Conservation (phyloP, 345 rosid genomes). For the Alliaria petiolata region DNA sequence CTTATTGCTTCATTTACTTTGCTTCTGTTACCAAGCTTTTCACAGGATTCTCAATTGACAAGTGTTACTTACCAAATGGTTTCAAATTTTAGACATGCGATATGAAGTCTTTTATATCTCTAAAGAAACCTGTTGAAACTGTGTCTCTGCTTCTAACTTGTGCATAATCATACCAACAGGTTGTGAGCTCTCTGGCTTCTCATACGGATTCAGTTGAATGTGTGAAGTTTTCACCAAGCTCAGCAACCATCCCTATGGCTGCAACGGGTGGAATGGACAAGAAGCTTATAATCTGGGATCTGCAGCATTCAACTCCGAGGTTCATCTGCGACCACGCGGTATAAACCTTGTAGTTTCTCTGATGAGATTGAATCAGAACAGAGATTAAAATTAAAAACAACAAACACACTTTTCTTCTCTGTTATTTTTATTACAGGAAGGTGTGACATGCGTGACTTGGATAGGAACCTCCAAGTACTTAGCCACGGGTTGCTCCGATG, state of each 20-base stretch:
- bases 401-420: neutral
- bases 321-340: conserved; percentile 77
- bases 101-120: too few species aligned
- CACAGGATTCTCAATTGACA: neutral
- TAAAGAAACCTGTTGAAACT: neutral
- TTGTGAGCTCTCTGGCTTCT: conserved; percentile 60
- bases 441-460: conserved; percentile 78
- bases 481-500: conserved; percentile 75
- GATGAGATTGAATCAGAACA: neutral
- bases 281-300: conserved; percentile 83
- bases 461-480: conserved; percentile 60
- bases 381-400: neutral
- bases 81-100: neutral
- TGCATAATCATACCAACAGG: conserved; percentile 42
- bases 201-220: conserved; percentile 78
- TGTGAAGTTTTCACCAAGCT: conserved; percentile 60
- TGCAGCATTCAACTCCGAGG: conserved; percentile 66
- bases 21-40: neutral
- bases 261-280: conserved; percentile 88
- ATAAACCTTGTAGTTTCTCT: conserved; percentile 1
- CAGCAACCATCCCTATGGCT: conserved; percentile 49
- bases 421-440: conserved; percentile 44
- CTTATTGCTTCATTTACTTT: neutral
- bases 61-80: neutral
- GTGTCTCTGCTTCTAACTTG: neutral